phyloP scores from a whole-genome alignment of 2,329 filamentous ascomycete species.

The Penicillium janthinellum region DNA sequence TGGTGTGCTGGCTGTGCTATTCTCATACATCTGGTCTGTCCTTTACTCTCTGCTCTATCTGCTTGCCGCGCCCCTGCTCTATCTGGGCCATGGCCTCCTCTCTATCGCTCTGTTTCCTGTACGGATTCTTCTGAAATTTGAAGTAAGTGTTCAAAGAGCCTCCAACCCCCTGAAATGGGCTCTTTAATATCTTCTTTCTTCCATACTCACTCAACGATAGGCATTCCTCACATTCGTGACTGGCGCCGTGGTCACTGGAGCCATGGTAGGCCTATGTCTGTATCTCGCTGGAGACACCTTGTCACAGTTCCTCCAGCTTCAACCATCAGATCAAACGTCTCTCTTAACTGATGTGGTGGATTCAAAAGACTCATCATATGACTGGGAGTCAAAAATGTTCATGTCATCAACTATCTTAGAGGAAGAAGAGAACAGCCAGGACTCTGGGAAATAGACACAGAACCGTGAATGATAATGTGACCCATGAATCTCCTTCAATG shows the following conservation, averaged over 20 bases:
- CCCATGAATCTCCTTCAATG: background rate
- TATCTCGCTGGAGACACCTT: constrained; percentile 60
- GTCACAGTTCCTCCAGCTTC: constrained; percentile 48
- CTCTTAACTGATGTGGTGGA: constrained; percentile 7
- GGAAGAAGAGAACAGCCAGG: constrained; percentile 34
- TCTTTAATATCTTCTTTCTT: background rate
- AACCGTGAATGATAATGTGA: background rate
- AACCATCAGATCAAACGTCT: constrained; percentile 19
- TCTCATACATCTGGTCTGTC: constrained; percentile 20
- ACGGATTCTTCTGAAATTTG: constrained; percentile 54
- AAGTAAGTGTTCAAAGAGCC: constrained; percentile 46
- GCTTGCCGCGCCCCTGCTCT: constrained; percentile 43
- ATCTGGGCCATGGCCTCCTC: constrained; percentile 20
- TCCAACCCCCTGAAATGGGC: background rate
- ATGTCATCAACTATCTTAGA: constrained; percentile 34
- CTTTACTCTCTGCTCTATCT: constrained; percentile 11
- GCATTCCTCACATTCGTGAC: constrained; percentile 23
- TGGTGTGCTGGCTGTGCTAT: constrained; percentile 12
- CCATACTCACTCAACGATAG: constrained; percentile 6
- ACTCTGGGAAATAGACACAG: constrained; percentile 5
- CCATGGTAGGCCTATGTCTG: constrained; percentile 62
- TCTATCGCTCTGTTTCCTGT: constrained; percentile 58
- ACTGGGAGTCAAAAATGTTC: constrained; percentile 22
- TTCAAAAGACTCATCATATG: constrained; percentile 15
- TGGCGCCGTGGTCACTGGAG: constrained; percentile 68